phyloP scores from a whole-genome alignment of 225 moss, liverwort and hornwort genomes.

The Polytrichum formosum region DNA sequence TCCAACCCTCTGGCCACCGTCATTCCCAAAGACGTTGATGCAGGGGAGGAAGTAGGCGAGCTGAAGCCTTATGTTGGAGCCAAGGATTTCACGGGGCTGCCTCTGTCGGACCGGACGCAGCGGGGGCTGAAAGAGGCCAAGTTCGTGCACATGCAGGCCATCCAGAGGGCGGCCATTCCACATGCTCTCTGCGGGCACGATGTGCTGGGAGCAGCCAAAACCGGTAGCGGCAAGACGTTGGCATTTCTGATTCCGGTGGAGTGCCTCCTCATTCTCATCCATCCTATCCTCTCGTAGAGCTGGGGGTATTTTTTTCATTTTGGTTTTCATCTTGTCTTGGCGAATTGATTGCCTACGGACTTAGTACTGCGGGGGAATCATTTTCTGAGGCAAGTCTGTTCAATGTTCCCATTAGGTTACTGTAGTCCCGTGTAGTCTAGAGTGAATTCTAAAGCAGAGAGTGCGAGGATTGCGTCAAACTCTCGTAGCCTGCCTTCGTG shows the following conservation, averaged over 20 bases:
- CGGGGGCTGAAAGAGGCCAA: slow-evolving; percentile 79
- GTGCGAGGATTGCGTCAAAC: too few relatives aligned
- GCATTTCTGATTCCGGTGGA: slow-evolving; percentile 88
- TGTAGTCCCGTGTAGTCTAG: too few relatives aligned
- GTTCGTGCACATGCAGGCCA: slow-evolving; percentile 88
- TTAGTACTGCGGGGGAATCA: too few relatives aligned
- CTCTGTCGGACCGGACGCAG: slow-evolving; percentile 80
- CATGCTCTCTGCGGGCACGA: slow-evolving; percentile 92
- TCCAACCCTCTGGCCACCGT: slow-evolving; percentile 71
- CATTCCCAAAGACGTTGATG: slow-evolving; percentile 43
- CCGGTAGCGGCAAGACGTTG: slow-evolving; percentile 93
- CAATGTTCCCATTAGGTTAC: too few relatives aligned
- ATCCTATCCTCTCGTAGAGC: too few relatives aligned
- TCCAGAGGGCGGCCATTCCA: slow-evolving; percentile 87
- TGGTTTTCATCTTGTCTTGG: too few relatives aligned
- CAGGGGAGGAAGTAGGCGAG: slow-evolving; percentile 10
- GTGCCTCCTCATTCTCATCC: background rate
- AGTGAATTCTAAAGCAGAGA: too few relatives aligned
- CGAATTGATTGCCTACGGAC: too few relatives aligned
- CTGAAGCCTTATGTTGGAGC: slow-evolving; percentile 69
- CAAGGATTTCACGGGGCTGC: slow-evolving; percentile 70
- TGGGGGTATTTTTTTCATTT: too few relatives aligned
- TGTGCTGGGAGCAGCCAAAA: slow-evolving; percentile 96
- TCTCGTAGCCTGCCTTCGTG: too few relatives aligned
- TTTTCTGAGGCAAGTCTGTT: too few relatives aligned